These are phyloP conservation scores for Kwoniella sp. DNA, from an alignment of 768 basidiomycete species.

Conservation along the genomic window DNA sequence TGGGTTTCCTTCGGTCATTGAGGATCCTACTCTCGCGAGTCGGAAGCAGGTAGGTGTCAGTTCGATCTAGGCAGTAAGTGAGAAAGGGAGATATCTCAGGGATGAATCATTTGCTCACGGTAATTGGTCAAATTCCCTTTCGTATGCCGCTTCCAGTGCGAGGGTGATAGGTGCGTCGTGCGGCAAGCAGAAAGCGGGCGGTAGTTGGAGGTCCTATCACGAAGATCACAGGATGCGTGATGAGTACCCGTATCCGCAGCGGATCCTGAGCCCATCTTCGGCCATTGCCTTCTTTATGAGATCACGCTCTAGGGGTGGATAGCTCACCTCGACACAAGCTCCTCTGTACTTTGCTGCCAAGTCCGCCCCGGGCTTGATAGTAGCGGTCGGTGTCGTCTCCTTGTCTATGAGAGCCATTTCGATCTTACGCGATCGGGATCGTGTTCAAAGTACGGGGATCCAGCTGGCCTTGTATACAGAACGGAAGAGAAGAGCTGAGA, in stretches of 20 bases:
- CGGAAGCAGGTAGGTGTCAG: not conserved
- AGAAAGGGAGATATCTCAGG: not conserved
- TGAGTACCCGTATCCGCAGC: not conserved
- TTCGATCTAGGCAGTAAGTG: not conserved
- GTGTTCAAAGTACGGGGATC: too few species aligned
- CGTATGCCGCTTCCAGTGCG: slow-evolving; percentile 85
- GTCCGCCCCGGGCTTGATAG: slow-evolving; percentile 10
- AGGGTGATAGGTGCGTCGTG: slow-evolving; percentile 69
- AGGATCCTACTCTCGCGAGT: slow-evolving; percentile 64
- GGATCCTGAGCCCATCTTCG: not conserved
- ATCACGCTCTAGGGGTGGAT: not conserved
- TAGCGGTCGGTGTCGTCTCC: slow-evolving; percentile 46
- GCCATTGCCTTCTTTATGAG: not conserved
- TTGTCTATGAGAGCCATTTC: slow-evolving; percentile 33
- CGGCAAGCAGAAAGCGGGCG: slow-evolving; percentile 83
- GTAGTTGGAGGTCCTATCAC: slow-evolving; percentile 57
- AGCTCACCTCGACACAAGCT: slow-evolving; percentile 79
- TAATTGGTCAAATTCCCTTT: slow-evolving; percentile 90
- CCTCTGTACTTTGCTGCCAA: slow-evolving; percentile 69
- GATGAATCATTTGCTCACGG: slow-evolving; percentile 62
- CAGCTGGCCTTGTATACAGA: too few species aligned
- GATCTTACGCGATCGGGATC: too few species aligned
- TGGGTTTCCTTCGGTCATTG: slow-evolving; percentile 68
- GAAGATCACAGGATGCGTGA: not conserved
- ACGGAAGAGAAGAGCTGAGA: too few species aligned